phyloP scores from a whole-genome alignment of 495 filamentous ascomycete genomes.

The Penicillium malachiteum region DNA sequence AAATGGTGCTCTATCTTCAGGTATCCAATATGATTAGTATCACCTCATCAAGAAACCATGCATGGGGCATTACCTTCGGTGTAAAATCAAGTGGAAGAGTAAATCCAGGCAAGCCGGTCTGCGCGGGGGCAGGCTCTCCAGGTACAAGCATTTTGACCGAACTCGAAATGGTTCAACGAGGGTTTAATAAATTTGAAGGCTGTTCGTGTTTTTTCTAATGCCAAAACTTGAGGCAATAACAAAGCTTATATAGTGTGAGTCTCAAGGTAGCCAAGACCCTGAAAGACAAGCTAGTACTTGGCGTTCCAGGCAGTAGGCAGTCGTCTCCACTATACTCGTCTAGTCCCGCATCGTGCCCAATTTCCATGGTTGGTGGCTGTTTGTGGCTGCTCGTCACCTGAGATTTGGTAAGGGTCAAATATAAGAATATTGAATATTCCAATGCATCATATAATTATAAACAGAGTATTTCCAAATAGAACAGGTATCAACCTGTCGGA shows the following conservation, averaged over 20 bases:
- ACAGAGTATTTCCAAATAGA: constrained; percentile 15
- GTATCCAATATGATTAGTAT: neutral
- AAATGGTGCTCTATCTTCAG: neutral
- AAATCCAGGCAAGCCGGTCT: neutral
- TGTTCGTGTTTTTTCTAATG: too few species aligned
- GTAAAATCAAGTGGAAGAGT: neutral
- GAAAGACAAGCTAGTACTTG: neutral
- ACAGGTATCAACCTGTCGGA: constrained; percentile 5
- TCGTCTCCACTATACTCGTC: neutral
- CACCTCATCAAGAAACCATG: neutral
- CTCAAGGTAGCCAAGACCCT: neutral
- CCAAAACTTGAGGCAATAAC: too few species aligned
- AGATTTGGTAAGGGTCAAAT: neutral
- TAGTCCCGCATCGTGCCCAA: neutral
- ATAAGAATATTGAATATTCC: neutral
- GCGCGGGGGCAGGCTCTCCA: neutral
- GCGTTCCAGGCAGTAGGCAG: neutral
- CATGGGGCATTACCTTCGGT: neutral
- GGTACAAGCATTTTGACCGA: neutral
- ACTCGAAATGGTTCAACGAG: too few species aligned
- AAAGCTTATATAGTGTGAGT: neutral
- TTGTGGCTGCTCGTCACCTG: too few species aligned
- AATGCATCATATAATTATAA: constrained; percentile 21
- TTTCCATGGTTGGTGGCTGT: too few species aligned
- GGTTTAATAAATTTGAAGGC: too few species aligned